Evolutionary conservation across 371 early-diverging fungal species (phyloP).

Genomic region (Nosema muscidifuracis): DNA sequence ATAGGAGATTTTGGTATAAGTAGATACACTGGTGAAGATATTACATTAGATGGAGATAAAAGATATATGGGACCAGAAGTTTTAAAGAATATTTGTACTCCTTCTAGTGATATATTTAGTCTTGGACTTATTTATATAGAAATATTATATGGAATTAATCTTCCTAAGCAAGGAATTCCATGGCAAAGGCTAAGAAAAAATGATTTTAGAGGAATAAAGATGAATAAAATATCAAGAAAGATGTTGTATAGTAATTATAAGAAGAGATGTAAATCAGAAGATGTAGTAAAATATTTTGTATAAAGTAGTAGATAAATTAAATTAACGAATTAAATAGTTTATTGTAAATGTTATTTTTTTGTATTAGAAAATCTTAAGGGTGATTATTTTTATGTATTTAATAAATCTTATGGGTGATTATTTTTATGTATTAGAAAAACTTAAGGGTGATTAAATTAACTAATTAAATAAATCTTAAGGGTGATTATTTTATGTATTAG

Average conservation of each 20-base stretch:
- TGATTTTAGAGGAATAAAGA: conserved; percentile 26
- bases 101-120: conserved; percentile 77
- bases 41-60: conserved; percentile 78
- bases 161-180: conserved; percentile 19
- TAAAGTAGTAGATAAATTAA: background rate
- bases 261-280: conserved; percentile 12
- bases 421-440: too few species aligned
- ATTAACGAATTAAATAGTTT: background rate
- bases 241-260: conserved; percentile 35
- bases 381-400: conserved; percentile 1
- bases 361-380: background rate
- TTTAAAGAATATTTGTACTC: conserved; percentile 68
- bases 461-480: too few species aligned
- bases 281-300: conserved; percentile 16
- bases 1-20: conserved; percentile 60
- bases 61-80: conserved; percentile 86
- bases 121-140: conserved; percentile 80
- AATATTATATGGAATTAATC: conserved; percentile 27
- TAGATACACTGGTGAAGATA: conserved; percentile 40
- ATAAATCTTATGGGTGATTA: too few species aligned
- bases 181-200: conserved; percentile 26
- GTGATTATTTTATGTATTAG: too few species aligned
- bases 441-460: too few species aligned
- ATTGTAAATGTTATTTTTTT: background rate
- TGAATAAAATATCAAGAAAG: conserved; percentile 20